Base-by-base conservation (phyloP, 1,284 basidiomycete species). In the Malassezia psittaci region DNA sequence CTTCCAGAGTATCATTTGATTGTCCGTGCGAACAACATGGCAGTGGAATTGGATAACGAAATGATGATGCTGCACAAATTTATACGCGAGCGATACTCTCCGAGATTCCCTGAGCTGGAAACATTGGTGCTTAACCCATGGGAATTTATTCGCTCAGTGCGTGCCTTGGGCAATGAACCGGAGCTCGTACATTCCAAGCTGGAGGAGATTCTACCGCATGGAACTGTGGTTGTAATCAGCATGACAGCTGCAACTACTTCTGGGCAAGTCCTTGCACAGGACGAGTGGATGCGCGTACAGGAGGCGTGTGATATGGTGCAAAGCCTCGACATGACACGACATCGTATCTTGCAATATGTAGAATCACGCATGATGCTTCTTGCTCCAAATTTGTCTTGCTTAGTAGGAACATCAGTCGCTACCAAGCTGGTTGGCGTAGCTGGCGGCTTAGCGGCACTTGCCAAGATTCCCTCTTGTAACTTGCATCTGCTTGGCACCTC, bases 1-100 rank as follows among this genome's bases (percentile, higher is more conserved):
- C 91, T 93, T 72, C 88, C 89, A 0, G 94, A 99, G 76, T 99
- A 99, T 77, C 84, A 85, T 59, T 80, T 98, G 57, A 96, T 98
- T 67, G 94, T 99, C 2, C 84, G 88, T 64, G 89, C 93, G 12
- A 99, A 99, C 79, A 99, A 98, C 77, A 79, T 96, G 57, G 90
- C 90, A 1, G 94, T 99, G 16, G 94, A 99, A 67, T 85, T 98
- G 1, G 94, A 99, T 77, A 98, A 99, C 68, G 94, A 98, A 76
- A 88, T 96, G 55, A 80, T 98, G 56, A 80, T 98, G 24, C 91
- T 96, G 1, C 90, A 99, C 79, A 98, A 98, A 85, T 98, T 96
- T 79, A 94, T 98, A 69, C 85, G 94, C 63, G 94, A 99, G 73
- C 93, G 96, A 77, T 99, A 98, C 76, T 83, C 87, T 1, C 83